phyloP scores from a whole-genome alignment of 179 eudicot species.

The Spergularia azorica region DNA sequence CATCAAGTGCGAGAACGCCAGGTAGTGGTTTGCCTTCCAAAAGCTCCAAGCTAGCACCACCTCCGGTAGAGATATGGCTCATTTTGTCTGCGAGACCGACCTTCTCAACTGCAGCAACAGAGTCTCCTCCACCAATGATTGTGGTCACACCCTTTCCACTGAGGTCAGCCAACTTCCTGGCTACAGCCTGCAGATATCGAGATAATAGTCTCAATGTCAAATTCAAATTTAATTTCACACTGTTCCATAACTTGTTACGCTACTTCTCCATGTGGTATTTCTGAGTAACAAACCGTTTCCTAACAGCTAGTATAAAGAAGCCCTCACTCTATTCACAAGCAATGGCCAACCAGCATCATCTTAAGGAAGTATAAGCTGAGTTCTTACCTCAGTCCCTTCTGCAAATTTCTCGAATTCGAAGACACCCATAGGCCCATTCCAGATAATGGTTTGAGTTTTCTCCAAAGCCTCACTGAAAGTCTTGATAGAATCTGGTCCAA shows the following conservation, averaged over 20 bases:
- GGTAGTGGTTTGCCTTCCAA: conserved; percentile 85
- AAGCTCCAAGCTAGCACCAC: conserved; percentile 91
- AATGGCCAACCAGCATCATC: no score
- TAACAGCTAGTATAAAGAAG: no score
- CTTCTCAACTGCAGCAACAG: conserved; percentile 88
- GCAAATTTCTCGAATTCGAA: conserved; percentile 80
- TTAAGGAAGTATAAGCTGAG: not conserved
- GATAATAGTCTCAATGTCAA: no score
- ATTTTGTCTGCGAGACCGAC: conserved; percentile 79
- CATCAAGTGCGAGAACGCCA: conserved; percentile 84
- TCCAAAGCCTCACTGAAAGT: conserved; percentile 62
- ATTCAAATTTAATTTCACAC: no score
- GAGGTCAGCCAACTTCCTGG: conserved; percentile 70
- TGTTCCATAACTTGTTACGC: no score
- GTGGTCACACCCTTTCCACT: conserved; percentile 77
- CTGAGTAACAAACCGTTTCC: no score
- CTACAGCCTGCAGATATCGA: conserved; percentile 48
- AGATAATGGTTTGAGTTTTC: conserved; percentile 65
- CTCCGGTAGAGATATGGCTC: conserved; percentile 91
- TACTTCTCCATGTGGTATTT: no score
- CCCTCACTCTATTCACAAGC: no score
- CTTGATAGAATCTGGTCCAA: conserved; percentile 76
- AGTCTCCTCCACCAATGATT: conserved; percentile 86
- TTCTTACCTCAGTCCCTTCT: conserved; percentile 61
- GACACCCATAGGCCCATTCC: conserved; percentile 91